phyloP scores from a whole-genome alignment of 2,329 filamentous ascomycete genomes.

The Botrytis fragariae region DNA sequence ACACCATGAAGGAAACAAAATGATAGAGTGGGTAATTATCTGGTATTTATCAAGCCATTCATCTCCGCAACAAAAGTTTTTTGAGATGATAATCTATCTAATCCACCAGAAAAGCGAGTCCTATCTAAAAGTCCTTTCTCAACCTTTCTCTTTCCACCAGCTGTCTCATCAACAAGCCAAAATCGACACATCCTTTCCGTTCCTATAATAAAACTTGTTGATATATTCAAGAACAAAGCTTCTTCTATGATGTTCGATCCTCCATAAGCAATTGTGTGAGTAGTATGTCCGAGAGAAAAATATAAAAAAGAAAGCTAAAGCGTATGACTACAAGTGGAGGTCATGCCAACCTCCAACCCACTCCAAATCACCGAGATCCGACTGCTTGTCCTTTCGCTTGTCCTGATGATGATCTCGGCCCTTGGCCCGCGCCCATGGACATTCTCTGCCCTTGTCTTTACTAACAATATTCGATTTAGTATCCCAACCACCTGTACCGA shows the following conservation, averaged over 20 bases:
- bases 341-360: slow-evolving; percentile 89
- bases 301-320: slow-evolving; percentile 23
- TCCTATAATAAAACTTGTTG: slow-evolving; percentile 14
- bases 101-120: slow-evolving; percentile 41
- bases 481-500: slow-evolving; percentile 41
- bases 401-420: slow-evolving; percentile 51
- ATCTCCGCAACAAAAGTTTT: slow-evolving; percentile 21
- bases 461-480: slow-evolving; percentile 36
- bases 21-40: slow-evolving; percentile 41
- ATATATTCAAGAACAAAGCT: slow-evolving; percentile 16
- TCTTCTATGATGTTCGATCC: slow-evolving; percentile 21
- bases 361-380: slow-evolving; percentile 72
- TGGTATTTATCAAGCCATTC: slow-evolving; percentile 34
- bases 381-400: slow-evolving; percentile 41
- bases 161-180: slow-evolving; percentile 18
- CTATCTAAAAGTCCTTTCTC: slow-evolving; percentile 28
- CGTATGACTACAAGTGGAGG: slow-evolving; percentile 54
- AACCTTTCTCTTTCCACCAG: slow-evolving; percentile 11
- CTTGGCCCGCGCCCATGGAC: slow-evolving; percentile 49
- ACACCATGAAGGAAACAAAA: not conserved
- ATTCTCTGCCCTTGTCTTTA: slow-evolving; percentile 44
- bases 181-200: slow-evolving; percentile 15
- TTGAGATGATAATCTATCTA: slow-evolving; percentile 35
- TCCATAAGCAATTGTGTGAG: slow-evolving; percentile 19
- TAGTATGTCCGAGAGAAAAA: slow-evolving; percentile 19